Evolutionary conservation across 2,329 filamentous ascomycete species (phyloP).

Genomic region (Fusarium dimerum): DNA sequence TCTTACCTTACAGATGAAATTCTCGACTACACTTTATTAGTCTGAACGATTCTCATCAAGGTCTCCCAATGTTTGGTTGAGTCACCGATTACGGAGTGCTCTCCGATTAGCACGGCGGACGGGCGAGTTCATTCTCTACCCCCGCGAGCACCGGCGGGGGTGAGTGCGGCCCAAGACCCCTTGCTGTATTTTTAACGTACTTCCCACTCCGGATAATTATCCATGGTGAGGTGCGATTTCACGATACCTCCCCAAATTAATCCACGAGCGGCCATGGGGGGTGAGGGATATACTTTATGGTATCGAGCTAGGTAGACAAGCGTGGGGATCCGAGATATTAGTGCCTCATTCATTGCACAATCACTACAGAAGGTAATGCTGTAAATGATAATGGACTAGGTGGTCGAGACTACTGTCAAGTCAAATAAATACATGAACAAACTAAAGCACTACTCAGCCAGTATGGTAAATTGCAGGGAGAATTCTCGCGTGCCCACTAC

Average conservation of each 20-base stretch:
- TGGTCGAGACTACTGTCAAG: too few species aligned
- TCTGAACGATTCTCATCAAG: conserved; percentile 1
- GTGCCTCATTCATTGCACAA: background rate
- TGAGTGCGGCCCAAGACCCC: background rate
- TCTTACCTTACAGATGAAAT: background rate
- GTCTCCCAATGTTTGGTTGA: conserved; percentile 13
- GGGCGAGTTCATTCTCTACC: conserved; percentile 18
- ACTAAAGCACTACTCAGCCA: too few species aligned
- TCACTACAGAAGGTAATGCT: too few species aligned
- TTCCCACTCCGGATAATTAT: background rate
- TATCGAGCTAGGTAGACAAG: background rate
- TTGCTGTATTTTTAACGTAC: background rate
- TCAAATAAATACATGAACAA: too few species aligned
- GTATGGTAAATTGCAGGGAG: too few species aligned
- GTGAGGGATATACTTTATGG: background rate
- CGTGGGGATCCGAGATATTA: background rate
- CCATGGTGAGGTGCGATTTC: background rate
- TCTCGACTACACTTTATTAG: background rate
- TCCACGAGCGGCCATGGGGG: background rate
- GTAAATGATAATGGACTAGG: too few species aligned
- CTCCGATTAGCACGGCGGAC: conserved; percentile 19
- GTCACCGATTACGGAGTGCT: conserved; percentile 13
- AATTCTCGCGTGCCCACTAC: too few species aligned
- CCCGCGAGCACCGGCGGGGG: too few species aligned
- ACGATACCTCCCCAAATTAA: background rate